Percentiles rank a stretch among this genome's conserved stretches.
Conservation (phyloP, 2,329 filamentous ascomycete species). For the Diplodia scrobiculata region DNA sequence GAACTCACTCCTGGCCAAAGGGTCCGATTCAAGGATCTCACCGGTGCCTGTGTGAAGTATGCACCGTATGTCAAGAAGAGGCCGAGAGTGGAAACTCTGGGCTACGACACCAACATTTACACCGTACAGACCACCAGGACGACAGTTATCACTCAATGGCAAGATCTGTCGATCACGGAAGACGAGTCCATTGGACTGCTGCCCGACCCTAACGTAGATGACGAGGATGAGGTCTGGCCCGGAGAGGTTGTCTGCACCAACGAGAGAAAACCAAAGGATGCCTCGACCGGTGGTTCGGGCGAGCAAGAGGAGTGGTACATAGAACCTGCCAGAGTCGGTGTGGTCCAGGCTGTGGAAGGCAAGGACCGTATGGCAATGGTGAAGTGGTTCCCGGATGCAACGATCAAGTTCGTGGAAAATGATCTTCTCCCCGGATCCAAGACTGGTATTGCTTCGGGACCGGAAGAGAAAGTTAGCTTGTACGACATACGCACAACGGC, state of each 20-base stretch:
- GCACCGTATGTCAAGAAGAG: constrained; percentile 49
- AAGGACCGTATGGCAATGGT: constrained; percentile 60
- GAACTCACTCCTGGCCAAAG: constrained; percentile 50
- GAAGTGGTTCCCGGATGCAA: constrained; percentile 52
- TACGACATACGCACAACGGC: constrained; percentile 59
- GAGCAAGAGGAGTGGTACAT: constrained; percentile 39
- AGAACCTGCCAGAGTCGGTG: constrained; percentile 55
- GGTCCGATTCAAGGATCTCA: constrained; percentile 60
- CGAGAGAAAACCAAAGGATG: constrained; percentile 37
- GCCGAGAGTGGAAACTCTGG: constrained; percentile 52
- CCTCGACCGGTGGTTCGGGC: constrained; percentile 28
- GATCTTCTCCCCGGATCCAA: constrained; percentile 48
- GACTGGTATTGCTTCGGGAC: constrained; percentile 43
- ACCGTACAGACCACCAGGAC: constrained; percentile 54
- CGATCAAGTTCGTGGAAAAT: constrained; percentile 40
- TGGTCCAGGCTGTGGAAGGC: constrained; percentile 60
- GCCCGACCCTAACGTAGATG: constrained; percentile 55
- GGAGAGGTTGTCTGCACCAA: constrained; percentile 58
- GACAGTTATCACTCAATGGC: constrained; percentile 60
- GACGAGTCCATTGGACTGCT: constrained; percentile 52
- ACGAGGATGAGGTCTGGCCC: constrained; percentile 60
- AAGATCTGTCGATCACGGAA: constrained; percentile 56
- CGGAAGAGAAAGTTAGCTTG: constrained; percentile 58
- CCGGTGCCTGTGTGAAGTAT: constrained; percentile 57
- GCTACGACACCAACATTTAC: constrained; percentile 62